Base-by-base conservation (phyloP, 2,329 filamentous ascomycete species). In the Penicillium sp. region DNA sequence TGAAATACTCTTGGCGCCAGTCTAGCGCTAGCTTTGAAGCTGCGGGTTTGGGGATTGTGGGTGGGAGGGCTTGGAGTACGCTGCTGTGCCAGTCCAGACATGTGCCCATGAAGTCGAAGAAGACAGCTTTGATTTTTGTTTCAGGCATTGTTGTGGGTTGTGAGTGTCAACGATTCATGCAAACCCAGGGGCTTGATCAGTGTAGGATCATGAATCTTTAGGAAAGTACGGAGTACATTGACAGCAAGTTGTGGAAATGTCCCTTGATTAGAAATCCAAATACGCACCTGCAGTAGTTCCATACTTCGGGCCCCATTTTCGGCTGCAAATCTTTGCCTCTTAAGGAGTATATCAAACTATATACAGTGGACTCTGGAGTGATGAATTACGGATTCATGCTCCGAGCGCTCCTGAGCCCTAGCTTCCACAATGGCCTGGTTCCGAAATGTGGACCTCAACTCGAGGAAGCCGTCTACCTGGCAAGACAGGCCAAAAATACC, bases 61-160 rank as follows among this genome's bases (percentile, higher is more conserved):
- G 7, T 1, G 74, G 75, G 2, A 75, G 58, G 3, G 67, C 59
- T 14, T 59, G 25, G n/a, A 69, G 54, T 9, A 73, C 66, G 31
- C 68, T 68, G 39, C 59, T 63, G 51, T 80, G 77, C 79, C 77
- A 81, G 60, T 82, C 72, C 3, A 79, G 75, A 53, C 78, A 81
- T 22, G 78, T 81, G 19, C 79, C 78, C 78, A 81, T 81, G 58
- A 81, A 77, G 64, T 81, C 76, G 63, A 80, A 81, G 54, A 80
- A 75, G 35, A 80, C 67, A 3, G 75, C 77, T 60, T 74, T 77
- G 49, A 74, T 66, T 35, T 55, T 59, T 14, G 40, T 14, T 3
- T 38, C 19, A 25, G 40, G 12, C 46, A 49, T 5, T 41, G 9
- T 28, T 5, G 12, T 4, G 12, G 7, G 4, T 46, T 31, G 5